Conservation (phyloP, 306 rosid species). For the Vachellia pachyceras region DNA sequence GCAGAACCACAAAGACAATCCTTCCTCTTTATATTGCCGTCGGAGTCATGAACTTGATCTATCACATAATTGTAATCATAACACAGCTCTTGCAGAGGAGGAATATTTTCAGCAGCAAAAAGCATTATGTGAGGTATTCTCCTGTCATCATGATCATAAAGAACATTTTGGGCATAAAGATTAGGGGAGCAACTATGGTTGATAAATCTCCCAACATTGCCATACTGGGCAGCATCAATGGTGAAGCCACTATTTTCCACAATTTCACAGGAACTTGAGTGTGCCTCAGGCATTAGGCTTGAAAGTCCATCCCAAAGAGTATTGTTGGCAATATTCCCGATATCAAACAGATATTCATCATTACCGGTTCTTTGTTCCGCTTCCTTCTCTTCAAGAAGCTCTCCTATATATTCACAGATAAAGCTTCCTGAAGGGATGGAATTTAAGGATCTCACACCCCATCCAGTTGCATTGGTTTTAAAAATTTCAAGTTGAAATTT, state of each 20-base stretch:
- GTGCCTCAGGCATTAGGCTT: conserved; percentile 61
- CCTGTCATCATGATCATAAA: conserved; percentile 79
- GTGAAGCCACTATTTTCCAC: conserved; percentile 73
- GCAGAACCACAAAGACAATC: conserved; percentile 79
- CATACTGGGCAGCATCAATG: conserved; percentile 78
- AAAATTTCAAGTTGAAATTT: conserved; percentile 85
- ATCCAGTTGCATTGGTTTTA: conserved; percentile 79
- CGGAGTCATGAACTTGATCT: conserved; percentile 74
- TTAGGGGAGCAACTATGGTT: conserved; percentile 97
- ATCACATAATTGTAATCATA: conserved; percentile 80
- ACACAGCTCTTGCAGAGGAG: conserved; percentile 85
- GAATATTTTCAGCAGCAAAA: conserved; percentile 94
- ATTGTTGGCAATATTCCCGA: conserved; percentile 70
- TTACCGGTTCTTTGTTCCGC: conserved; percentile 85
- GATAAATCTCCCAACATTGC: conserved; percentile 90
- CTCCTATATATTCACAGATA: conserved; percentile 90
- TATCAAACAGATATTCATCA: conserved; percentile 91
- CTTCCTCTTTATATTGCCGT: conserved; percentile 81
- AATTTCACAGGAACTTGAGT: conserved; percentile 50
- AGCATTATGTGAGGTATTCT: conserved; percentile 94
- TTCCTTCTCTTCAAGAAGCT: conserved; percentile 86
- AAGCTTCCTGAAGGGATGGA: conserved; percentile 93
- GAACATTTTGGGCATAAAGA: conserved; percentile 89
- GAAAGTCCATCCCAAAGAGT: conserved; percentile 79
- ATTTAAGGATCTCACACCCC: conserved; percentile 96